Evolutionary conservation across 1,284 basidiomycete genomes (phyloP), one percentile per base, ranked within the genome.

Genomic region (Testicularia cyperi): DNA sequence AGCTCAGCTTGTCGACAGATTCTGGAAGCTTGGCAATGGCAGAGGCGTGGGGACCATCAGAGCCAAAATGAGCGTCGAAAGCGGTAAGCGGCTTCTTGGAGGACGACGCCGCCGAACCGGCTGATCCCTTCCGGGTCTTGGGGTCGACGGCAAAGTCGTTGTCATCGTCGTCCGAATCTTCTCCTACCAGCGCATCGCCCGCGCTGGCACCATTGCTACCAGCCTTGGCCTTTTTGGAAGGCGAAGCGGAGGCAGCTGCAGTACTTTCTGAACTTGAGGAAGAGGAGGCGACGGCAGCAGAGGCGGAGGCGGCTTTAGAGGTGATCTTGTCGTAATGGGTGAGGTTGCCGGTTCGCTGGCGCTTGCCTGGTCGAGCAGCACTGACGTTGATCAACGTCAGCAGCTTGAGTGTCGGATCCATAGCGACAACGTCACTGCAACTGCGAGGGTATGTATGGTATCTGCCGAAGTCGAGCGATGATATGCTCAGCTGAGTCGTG

Each of bases 351-450:
- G 53, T 46, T 44, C 35, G 79, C 77, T 56, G 81, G 78, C 72
- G 85, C 44, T 74, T 75, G 33, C 65, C 68, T 9, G 78, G 75
- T 32, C 71, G 80, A 22, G 80, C 84, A 0, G 91, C 88, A 36
- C 88, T 90, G 2, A 96, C 90, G 77, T 99, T 98, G 22, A 98
- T 82, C 1, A 98, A 83, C 0, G 95, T 98, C 28, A 97, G 79
- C 2, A 98, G 84, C 55, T 86, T 71, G 41, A 70, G 60, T 33
- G 64, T 67, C 16, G 68, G 51, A 45, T 64, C 55, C 55, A 64
- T 64, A 16, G 26, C 29, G n/a, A n/a, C n/a, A n/a, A n/a, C n/a
- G n/a, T n/a, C n/a, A n/a, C n/a, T n/a, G n/a, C n/a, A n/a, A n/a
- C n/a, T n/a, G n/a, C n/a, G n/a, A n/a, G n/a, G n/a, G n/a, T n/a